These are phyloP conservation scores for Terfezia claveryi DNA, from an alignment of 495 filamentous ascomycete species.

Conservation along the genomic window DNA sequence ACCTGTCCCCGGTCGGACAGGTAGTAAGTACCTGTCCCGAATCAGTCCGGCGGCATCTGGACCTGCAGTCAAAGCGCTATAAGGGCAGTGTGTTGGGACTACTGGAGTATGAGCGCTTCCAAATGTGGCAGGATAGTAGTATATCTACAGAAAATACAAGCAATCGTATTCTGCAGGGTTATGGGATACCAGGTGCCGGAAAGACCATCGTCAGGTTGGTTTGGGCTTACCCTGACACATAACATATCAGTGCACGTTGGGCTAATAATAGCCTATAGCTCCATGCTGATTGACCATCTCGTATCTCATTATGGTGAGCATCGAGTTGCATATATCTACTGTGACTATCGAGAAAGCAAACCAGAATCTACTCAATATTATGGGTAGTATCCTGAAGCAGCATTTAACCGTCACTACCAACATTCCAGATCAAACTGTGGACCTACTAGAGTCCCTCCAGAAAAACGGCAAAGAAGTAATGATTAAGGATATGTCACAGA, in stretches of 20 bases:
- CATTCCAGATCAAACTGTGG: no score
- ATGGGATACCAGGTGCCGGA: background rate
- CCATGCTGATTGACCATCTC: no score
- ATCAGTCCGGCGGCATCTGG: background rate
- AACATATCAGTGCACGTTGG: background rate
- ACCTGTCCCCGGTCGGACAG: no score
- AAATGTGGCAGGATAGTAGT: no score
- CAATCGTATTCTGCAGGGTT: background rate
- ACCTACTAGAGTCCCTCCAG: background rate
- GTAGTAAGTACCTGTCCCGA: no score
- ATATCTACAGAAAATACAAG: background rate
- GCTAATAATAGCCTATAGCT: background rate
- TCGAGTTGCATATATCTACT: no score
- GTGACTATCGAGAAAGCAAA: no score
- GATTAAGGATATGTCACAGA: background rate
- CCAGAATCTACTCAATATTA: no score
- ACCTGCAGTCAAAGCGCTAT: background rate
- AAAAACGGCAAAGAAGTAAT: background rate
- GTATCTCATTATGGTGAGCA: no score
- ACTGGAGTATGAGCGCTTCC: no score
- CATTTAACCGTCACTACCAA: no score
- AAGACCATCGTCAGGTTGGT: background rate
- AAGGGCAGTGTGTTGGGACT: background rate
- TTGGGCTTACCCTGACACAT: background rate
- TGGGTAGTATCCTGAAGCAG: no score